A percentile compares a stretch with the other conserved stretches of the same genome.
Evolutionary conservation across 768 basidiomycete species (phyloP).

Genomic region (Baorangia bicolor): DNA sequence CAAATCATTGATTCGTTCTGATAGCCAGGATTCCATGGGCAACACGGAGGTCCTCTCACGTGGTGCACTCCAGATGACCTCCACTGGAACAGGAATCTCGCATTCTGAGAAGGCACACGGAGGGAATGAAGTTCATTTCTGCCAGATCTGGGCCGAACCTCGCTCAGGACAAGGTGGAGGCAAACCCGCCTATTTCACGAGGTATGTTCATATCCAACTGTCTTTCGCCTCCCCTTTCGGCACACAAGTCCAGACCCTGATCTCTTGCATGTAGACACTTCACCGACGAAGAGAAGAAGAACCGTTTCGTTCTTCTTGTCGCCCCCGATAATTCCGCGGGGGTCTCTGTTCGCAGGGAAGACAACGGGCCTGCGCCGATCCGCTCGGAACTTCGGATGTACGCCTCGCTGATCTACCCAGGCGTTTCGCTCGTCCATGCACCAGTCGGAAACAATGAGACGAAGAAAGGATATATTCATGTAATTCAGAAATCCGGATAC

Average conservation of each 20-base stretch:
- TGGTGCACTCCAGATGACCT: constrained; percentile 90
- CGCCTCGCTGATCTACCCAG: constrained; percentile 68
- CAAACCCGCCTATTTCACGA: constrained; percentile 80
- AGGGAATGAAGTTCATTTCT: constrained; percentile 49
- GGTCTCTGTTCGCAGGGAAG: constrained; percentile 64
- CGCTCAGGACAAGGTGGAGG: constrained; percentile 24
- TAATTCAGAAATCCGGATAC: constrained; percentile 84
- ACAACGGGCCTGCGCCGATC: constrained; percentile 77
- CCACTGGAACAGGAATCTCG: constrained; percentile 86
- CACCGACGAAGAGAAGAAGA: constrained; percentile 75
- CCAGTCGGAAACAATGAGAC: constrained; percentile 39
- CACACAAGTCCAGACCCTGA: background rate
- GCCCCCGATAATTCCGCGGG: constrained; percentile 63
- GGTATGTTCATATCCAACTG: constrained; percentile 33
- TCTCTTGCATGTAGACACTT: constrained; percentile 50
- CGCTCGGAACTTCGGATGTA: constrained; percentile 67
- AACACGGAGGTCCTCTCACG: constrained; percentile 87
- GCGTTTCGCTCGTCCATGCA: constrained; percentile 50
- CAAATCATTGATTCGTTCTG: background rate
- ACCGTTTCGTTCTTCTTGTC: constrained; percentile 71
- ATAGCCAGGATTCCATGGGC: constrained; percentile 86
- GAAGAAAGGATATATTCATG: constrained; percentile 79
- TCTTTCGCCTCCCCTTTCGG: background rate
- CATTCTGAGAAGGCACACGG: constrained; percentile 72
- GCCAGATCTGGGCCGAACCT: constrained; percentile 71